Conservation (phyloP, 2,329 filamentous ascomycete genomes). For the Ceratocystis destructans region DNA sequence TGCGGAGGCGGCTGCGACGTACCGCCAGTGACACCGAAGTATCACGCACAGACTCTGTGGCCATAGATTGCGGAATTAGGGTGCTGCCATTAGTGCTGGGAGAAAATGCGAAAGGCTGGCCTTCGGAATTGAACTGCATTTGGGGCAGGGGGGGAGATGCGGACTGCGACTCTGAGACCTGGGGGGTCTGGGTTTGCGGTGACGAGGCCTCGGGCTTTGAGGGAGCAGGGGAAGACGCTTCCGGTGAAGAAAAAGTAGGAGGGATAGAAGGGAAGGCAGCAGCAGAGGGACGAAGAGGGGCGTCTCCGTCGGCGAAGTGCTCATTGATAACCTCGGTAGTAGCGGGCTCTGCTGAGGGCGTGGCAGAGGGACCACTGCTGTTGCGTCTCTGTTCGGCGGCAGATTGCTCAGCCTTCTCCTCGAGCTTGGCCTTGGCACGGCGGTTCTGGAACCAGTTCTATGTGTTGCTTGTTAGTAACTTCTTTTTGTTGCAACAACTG, state of each 20-base stretch:
- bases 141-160: not conserved
- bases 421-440: conserved; percentile 50
- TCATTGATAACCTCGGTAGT: conserved; percentile 23
- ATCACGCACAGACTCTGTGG: conserved; percentile 22
- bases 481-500: not conserved
- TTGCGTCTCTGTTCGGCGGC: conserved; percentile 24
- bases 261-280: conserved; percentile 23
- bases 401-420: conserved; percentile 41
- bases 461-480: not conserved
- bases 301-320: conserved; percentile 25
- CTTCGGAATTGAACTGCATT: not conserved
- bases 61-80: conserved; percentile 17
- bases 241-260: not conserved
- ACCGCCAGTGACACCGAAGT: conserved; percentile 19
- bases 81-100: not conserved
- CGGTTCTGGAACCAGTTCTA: conserved; percentile 60
- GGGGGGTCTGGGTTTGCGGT: not conserved
- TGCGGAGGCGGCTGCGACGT: conserved; percentile 12
- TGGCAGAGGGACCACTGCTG: conserved; percentile 22
- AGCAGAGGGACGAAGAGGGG: conserved; percentile 29
- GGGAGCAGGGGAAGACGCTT: conserved; percentile 16
- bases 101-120: not conserved
- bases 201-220: not conserved
- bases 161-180: not conserved
- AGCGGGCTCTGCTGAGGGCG: conserved; percentile 23